Conservation (phyloP, 306 rosid species). For the Hippophae rhamnoides region DNA sequence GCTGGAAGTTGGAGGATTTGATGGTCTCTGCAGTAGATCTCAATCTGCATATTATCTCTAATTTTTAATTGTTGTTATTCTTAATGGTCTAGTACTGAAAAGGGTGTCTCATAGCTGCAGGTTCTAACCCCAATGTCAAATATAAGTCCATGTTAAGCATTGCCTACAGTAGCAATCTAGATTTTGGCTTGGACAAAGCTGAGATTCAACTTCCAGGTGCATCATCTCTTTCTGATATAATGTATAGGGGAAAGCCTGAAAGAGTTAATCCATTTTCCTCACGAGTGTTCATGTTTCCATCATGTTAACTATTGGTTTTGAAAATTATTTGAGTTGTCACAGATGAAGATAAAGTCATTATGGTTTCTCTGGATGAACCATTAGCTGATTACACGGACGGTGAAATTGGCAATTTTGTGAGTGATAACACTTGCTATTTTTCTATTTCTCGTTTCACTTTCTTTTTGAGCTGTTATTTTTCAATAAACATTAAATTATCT, state of each 20-base stretch:
- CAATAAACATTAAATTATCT: neutral
- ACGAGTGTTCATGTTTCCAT: neutral
- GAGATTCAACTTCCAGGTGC: constrained; percentile 71
- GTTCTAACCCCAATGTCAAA: constrained; percentile 32
- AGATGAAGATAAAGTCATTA: constrained; percentile 61
- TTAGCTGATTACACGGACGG: constrained; percentile 38
- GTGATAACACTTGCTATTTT: constrained; percentile 26
- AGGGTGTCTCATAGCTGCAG: constrained; percentile 34
- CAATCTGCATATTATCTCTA: constrained; percentile 7
- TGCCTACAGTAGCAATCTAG: constrained; percentile 31
- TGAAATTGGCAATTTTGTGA: constrained; percentile 61
- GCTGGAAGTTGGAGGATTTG: constrained; percentile 64
- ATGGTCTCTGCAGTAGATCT: constrained; percentile 39
- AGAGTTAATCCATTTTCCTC: neutral
- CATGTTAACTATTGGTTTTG: neutral
- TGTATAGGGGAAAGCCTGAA: neutral
- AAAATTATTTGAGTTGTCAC: constrained; percentile 17
- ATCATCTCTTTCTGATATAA: constrained; percentile 7
- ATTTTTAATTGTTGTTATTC: neutral
- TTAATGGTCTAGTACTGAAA: constrained; percentile 4
- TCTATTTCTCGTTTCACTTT: constrained; percentile 4
- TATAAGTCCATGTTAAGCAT: constrained; percentile 35
- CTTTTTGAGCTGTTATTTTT: constrained; percentile 5
- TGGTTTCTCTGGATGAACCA: constrained; percentile 64
- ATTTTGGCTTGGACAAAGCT: constrained; percentile 39